Base-by-base conservation (phyloP, 2,329 filamentous ascomycete species). In the Chaetothyriales sp. region DNA sequence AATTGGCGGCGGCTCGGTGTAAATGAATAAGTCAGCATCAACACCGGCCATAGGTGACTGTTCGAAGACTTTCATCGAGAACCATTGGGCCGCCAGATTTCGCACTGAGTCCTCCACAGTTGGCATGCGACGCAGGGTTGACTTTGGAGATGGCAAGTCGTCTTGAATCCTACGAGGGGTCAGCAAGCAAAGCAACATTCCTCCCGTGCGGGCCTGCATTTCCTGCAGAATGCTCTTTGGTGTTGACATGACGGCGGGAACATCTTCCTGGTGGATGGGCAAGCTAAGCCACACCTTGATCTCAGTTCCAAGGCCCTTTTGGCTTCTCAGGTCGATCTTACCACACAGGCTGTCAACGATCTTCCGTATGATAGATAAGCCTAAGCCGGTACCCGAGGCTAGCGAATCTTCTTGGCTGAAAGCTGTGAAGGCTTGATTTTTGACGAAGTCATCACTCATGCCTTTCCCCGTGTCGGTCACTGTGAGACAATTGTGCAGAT, bases 401-500 rank as follows among this genome's bases (percentile, higher is more conserved):
- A 86, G 63, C 0, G 70, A 65, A 47, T 84, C 74, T 59, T 86
- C 83, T 55, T 86, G 83, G 0, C 68, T 65, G 51, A 71, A 71
- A 1, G 69, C 78, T 0, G 74, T 77, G 60, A 81, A 86, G 0
- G 85, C 64, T 13, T 74, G 73, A 7, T 77, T 74, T 18, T 75
- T 70, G 9, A 85, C 66, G 56, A 79, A 86, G 8, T 83, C 77
- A 5, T 77, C 69, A 0, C 75, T 75, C 33, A 86, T 86, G 1
- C 83, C 83, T 45, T 73, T 74, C 1, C 83, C 83, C 0, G 82
- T 82, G 58, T 86, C 83, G 0, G 71, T 69, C 1, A 86, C 75
- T 0, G 70, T 75, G 15, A 78, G 51, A 0, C 64, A 63, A 2
- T 68, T 60, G 18, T 66, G 48, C 29, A 51, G 44, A 15, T 25